Conservation (phyloP, 1,139 yeast genomes). For the Candida albicans region DNA sequence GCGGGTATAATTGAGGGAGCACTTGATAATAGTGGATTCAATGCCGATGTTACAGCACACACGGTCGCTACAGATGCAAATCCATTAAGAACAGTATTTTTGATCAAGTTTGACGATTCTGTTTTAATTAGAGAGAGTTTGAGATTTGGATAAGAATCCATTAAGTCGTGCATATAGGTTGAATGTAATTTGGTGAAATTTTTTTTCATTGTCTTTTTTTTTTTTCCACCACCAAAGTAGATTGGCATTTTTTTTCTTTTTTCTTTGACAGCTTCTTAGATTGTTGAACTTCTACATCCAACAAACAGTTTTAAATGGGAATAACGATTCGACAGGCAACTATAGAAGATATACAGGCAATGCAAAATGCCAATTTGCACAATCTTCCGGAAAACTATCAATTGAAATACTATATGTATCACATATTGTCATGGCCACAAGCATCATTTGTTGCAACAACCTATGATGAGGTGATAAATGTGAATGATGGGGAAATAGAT, state of each 20-base stretch:
- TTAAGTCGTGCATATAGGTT: constrained; percentile 2
- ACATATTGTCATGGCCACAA: constrained; percentile 95
- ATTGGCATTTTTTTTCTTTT: not conserved
- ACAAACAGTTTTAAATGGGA: constrained; percentile 49
- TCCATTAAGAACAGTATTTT: constrained; percentile 78
- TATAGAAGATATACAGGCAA: constrained; percentile 82
- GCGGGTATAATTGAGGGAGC: constrained; percentile 95
- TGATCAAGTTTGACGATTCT: constrained; percentile 70
- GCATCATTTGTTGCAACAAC: constrained; percentile 95
- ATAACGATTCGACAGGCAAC: constrained; percentile 89
- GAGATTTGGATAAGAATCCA: constrained; percentile 9
- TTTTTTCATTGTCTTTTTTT: not conserved
- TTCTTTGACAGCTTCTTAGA: not conserved
- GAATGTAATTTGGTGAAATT: not conserved
- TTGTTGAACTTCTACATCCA: not conserved
- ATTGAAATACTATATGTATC: constrained; percentile 90
- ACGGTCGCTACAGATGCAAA: constrained; percentile 63
- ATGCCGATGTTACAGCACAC: constrained; percentile 87
- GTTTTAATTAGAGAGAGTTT: constrained; percentile 56
- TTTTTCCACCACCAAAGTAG: not conserved
- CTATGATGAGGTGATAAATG: constrained; percentile 41
- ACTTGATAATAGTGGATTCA: constrained; percentile 75
- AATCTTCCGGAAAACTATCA: constrained; percentile 95
- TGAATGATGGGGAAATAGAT: constrained; percentile 29
- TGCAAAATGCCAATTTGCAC: constrained; percentile 93